Evolutionary conservation across 2,329 filamentous ascomycete genomes (phyloP), one percentile per base, ranked within the genome.

Genomic region (Diaporthe ampelina): DNA sequence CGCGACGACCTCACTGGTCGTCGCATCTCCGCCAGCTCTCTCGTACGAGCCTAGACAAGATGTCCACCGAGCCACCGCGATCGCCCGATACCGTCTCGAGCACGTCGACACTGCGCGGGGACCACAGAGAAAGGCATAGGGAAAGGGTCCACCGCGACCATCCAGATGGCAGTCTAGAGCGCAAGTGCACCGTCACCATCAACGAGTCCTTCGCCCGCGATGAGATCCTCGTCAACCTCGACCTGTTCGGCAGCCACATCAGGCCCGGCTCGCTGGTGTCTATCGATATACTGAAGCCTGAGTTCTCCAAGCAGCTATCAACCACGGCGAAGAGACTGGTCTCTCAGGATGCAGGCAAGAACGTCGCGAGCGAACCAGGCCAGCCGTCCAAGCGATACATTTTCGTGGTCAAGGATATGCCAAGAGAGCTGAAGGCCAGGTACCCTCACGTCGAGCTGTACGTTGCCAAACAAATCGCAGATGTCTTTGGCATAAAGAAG

Each of bases 401-500:
- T 72, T 95, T 94, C 80, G 86, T 94, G 67, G 92, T 90, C 75
- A 94, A 93, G 82, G 92, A 93, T 71, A 91, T 94, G 84, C 85
- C 91, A 10, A 91, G 89, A 78, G 93, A 95, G 74, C 86, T 92
- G 79, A 94, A 91, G 82, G 80, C 85, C 19, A 89, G 91, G 32
- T 88, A 93, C 76, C 89, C 91, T 6, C 89, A 87, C 45, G 85
- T 94, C 73, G 92, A 95, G 79, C 87, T 95, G 4, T 94, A 94
- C 43, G 90, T 97, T 74, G 90, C 93, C 11, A 94, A 92, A 79
- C 91, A 92, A 75, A 92, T 97, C 70, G 94, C 94, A 26, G 93
- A 93, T 81, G 91, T 91, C 1, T 97, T 97, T 83, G 93, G 93
- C 45, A 92, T 97, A 84, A 94, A 92, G 78, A 94, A 94, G 81